Percentiles rank a stretch among this genome's conserved stretches.
Conservation (phyloP, 2,329 filamentous ascomycete genomes). For the Claviceps humidiphila region DNA sequence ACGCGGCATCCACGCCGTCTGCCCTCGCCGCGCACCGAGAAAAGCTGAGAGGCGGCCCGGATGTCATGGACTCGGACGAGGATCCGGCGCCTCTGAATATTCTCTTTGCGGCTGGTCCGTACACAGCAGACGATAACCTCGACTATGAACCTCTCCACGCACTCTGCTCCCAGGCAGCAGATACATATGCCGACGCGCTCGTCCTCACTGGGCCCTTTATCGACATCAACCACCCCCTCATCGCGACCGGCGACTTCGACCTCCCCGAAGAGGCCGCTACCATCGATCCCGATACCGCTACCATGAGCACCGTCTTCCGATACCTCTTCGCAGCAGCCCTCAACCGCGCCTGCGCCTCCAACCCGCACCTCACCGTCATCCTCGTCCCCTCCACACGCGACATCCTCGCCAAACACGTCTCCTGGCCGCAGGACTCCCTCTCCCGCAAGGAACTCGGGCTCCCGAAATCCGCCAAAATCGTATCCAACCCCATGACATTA, state of each 20-base stretch:
- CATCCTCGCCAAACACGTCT: constrained; percentile 67
- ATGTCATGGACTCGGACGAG: constrained; percentile 42
- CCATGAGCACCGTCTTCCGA: constrained; percentile 71
- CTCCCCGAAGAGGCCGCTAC: constrained; percentile 52
- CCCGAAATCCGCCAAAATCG: constrained; percentile 59
- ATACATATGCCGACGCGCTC: constrained; percentile 63
- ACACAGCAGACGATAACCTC: constrained; percentile 83
- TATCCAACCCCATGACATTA: constrained; percentile 84
- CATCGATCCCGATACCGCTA: constrained; percentile 64
- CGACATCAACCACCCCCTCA: constrained; percentile 78
- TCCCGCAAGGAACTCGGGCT: constrained; percentile 60
- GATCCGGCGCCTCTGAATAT: constrained; percentile 57
- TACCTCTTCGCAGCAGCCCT: constrained; percentile 64
- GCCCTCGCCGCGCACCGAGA: constrained; percentile 57
- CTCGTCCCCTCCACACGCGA: constrained; percentile 76
- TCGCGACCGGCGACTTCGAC: constrained; percentile 70
- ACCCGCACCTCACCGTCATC: constrained; percentile 69
- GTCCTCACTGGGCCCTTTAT: constrained; percentile 80
- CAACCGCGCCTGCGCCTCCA: constrained; percentile 52
- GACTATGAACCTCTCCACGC: constrained; percentile 78
- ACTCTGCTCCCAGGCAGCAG: constrained; percentile 64
- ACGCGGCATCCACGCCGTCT: constrained; percentile 54
- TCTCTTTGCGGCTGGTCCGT: constrained; percentile 72
- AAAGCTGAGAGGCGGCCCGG: constrained; percentile 50
- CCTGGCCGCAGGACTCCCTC: constrained; percentile 62